Percentiles rank a stretch among this genome's conserved stretches.
phyloP scores from a whole-genome alignment of 257 asterid genomes.

The Orobanche coerulescens region DNA sequence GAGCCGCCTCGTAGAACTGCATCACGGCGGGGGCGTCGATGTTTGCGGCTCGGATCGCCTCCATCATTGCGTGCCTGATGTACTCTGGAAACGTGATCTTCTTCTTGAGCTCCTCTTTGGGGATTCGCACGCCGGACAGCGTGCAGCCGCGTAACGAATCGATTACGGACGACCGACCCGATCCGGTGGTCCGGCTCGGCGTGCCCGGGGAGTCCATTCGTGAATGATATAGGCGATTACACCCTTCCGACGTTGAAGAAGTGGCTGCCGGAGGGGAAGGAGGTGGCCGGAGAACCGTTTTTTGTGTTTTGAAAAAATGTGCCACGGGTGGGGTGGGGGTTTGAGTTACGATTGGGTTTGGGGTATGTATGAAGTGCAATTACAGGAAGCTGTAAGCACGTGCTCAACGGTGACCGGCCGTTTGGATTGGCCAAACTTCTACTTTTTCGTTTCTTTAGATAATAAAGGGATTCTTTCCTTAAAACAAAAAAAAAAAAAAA shows the following conservation, averaged over 20 bases:
- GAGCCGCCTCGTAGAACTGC: constrained; percentile 37
- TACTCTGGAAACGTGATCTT: constrained; percentile 65
- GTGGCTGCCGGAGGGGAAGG: constrained; percentile 16
- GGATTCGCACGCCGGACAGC: constrained; percentile 54
- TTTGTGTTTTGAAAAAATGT: background rate
- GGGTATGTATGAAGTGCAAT: constrained; percentile 1
- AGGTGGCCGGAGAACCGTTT: constrained; percentile 19
- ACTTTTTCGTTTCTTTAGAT: no score
- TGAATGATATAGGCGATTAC: constrained; percentile 3
- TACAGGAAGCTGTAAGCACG: constrained; percentile 19
- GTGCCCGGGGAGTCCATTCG: constrained; percentile 43
- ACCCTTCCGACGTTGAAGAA: background rate
- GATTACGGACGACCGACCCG: constrained; percentile 63
- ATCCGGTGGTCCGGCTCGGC: constrained; percentile 28
- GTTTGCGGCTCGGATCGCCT: constrained; percentile 57
- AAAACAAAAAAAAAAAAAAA: no score
- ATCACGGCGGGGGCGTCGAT: constrained; percentile 30
- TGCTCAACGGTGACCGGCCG: constrained; percentile 27
- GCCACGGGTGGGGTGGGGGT: background rate
- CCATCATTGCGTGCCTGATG: constrained; percentile 52
- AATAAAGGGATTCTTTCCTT: no score
- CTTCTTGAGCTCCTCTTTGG: constrained; percentile 54
- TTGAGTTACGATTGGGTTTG: constrained; percentile 25
- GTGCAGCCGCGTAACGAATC: constrained; percentile 71
- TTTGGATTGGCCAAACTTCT: background rate